Evolutionary conservation across 106 monocot species (phyloP).

Genomic region (Amphibolis antarctica): DNA sequence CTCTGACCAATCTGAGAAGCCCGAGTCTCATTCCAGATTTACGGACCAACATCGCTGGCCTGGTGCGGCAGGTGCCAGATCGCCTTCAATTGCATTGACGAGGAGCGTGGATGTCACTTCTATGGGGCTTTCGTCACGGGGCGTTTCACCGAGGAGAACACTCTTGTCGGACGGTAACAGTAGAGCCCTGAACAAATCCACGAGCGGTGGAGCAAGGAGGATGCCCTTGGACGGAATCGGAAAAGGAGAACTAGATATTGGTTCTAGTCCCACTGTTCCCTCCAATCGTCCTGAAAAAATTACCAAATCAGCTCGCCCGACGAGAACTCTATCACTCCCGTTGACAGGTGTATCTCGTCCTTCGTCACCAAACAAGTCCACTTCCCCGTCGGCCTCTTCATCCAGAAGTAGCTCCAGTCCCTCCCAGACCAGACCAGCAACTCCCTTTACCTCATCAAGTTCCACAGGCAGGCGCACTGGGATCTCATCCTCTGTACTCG

Average conservation of each 20-base stretch:
- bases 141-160: conserved; percentile 37
- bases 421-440: conserved; percentile 29
- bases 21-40: conserved; percentile 34
- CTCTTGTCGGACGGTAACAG: conserved; percentile 7
- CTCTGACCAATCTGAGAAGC: no score
- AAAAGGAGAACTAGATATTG: neutral
- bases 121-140: conserved; percentile 13
- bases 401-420: conserved; percentile 21
- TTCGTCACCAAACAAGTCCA: conserved; percentile 44
- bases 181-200: conserved; percentile 13
- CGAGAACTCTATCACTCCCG: conserved; percentile 30
- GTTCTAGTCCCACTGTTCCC: neutral
- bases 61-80: conserved; percentile 19
- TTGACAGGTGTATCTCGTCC: conserved; percentile 11
- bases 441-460: conserved; percentile 26
- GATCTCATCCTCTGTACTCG: conserved; percentile 32
- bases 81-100: conserved; percentile 24
- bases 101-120: conserved; percentile 39
- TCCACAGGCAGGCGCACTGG: conserved; percentile 10
- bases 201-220: conserved; percentile 10
- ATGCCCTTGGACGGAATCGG: conserved; percentile 16
- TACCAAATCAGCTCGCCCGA: conserved; percentile 18
- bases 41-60: conserved; percentile 66
- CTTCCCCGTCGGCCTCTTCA: no score
- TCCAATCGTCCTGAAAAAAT: conserved; percentile 12